These are phyloP conservation scores for Pythium phragmitis DNA, from an alignment of 352 stramenopile species.

Conservation along the genomic window DNA sequence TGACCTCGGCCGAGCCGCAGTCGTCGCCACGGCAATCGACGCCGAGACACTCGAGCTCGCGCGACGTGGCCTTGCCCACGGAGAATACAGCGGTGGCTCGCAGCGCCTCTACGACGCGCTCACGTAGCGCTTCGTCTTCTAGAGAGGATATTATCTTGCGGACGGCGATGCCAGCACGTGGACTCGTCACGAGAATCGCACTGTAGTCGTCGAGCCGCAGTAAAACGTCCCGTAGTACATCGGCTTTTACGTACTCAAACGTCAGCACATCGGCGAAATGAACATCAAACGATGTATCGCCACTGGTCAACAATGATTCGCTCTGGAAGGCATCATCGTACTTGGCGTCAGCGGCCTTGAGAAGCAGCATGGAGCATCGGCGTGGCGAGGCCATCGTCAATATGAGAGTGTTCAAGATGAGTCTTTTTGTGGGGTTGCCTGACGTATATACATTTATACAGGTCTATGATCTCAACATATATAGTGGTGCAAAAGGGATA, in stretches of 20 bases:
- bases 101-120: slow-evolving; percentile 33
- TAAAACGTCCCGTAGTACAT: slow-evolving; percentile 38
- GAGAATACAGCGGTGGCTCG: slow-evolving; percentile 47
- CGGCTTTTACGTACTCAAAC: slow-evolving; percentile 65
- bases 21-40: slow-evolving; percentile 62
- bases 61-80: slow-evolving; percentile 64
- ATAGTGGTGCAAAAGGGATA: no score
- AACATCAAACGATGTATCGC: slow-evolving; percentile 15
- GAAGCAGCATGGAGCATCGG: slow-evolving; percentile 48
- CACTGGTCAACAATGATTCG: not conserved
- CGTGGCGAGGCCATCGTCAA: slow-evolving; percentile 1
- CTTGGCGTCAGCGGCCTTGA: slow-evolving; percentile 60
- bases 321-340: slow-evolving; percentile 46
- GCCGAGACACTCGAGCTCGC: slow-evolving; percentile 52
- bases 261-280: slow-evolving; percentile 68
- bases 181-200: slow-evolving; percentile 72
- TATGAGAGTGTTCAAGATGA: not conserved
- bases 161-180: slow-evolving; percentile 61
- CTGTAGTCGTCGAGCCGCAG: slow-evolving; percentile 49
- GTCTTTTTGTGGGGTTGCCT: not conserved
- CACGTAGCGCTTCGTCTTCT: slow-evolving; percentile 5
- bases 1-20: slow-evolving; percentile 61
- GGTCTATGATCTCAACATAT: no score
- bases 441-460: slow-evolving; percentile 11
- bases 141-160: slow-evolving; percentile 35